Evolutionary conservation across 805 yeast genomes (phyloP), one percentile per base, ranked within the genome.

Genomic region (Lachancea lanzarotensis): DNA sequence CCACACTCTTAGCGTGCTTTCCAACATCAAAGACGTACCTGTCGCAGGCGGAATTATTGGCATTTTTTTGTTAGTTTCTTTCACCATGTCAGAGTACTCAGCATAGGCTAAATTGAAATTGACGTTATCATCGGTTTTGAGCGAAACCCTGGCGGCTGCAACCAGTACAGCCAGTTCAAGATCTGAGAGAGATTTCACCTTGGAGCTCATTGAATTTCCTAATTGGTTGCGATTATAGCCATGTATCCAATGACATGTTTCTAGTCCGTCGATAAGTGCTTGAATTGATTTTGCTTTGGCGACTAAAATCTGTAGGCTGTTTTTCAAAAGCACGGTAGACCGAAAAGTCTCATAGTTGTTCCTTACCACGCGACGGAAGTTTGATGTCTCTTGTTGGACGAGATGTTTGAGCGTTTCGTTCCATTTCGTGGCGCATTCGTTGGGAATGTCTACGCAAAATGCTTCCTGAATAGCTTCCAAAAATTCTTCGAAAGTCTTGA

Each of bases 81-180:
- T 73, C 36, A 79, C 69, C 70, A 81, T 73, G 1, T 66, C 68
- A n/a, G 59, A 56, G 62, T 87, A 91, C 60, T 91, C 98, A 27
- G 79, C 81, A 60, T 81, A 83, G 0, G 82, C 84, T 46, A 88
- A 65, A 52, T 84, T 85, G 63, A 89, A 81, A 60, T 87, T 90
- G 16, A 86, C 74, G n/a, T 71, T 78, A 19, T 77, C 63, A 17
- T 75, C 80, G 25, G 72, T 71, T 53, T 81, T 84, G 40, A 76
- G 70, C 19, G 78, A 70, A 42, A 82, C 81, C 37, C 97, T 70
- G 0, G 95, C 86, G 0, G 90, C 82, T 35, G 88, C 78, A 4
- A 90, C 78, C 12, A 87, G 65, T 34, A 91, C 57, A 15, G 84
- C 75, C 38, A 83, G 59, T 55, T 91, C 97, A 26, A 86, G 59